Base-by-base conservation (phyloP, 441 rosid genomes). In the Breynia disticha region DNA sequence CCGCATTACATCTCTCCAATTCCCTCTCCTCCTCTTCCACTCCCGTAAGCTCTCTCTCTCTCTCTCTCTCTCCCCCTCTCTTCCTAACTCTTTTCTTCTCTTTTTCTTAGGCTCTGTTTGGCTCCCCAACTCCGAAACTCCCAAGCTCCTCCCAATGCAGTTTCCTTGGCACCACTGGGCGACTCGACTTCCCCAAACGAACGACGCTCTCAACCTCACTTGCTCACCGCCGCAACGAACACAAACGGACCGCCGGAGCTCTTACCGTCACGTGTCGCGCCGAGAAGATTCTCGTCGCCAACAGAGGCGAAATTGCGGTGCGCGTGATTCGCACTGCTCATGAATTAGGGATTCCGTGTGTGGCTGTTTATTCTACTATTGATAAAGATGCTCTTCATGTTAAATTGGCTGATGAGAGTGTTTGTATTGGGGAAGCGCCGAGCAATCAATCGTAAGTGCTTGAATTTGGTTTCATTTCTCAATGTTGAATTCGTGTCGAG, bases 291-390 rank as follows among this genome's bases (percentile, higher is more conserved):
- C 81, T 91, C 47, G 84, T 91, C 52, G 98, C 98, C 35, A 91
- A 91, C 47, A 65, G 97, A 76, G 98, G 97, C 59, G 98, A 91
- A 72, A 91, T 91, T 10, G 97, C 98, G 18, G 96, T 91, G 37
- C 88, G 98, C 16, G 85, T 91, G n/a, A 91, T 91, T 67, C 75
- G 98, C 56, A 86, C 98, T 19, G 97, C 98, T 14, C 98, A 91
- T 56, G 98, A 91, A 53, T 35, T 91, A 87, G 97, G 97, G 57
- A 88, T 91, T n/a, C 98, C 97, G n/a, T 91, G 98, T 71, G 98
- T 91, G 59, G 94, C 94, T 65, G 97, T 91, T 49, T 91, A 91
- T 70, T 91, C 98, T 0, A 91, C 95, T 5, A 91, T 91, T 16
- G 98, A 91, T 53, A 91, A 84, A 71, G 98, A 87, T 62, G 95